Conservation (phyloP, 2,329 filamentous ascomycete genomes). For the Calonectria hongkongensis region DNA sequence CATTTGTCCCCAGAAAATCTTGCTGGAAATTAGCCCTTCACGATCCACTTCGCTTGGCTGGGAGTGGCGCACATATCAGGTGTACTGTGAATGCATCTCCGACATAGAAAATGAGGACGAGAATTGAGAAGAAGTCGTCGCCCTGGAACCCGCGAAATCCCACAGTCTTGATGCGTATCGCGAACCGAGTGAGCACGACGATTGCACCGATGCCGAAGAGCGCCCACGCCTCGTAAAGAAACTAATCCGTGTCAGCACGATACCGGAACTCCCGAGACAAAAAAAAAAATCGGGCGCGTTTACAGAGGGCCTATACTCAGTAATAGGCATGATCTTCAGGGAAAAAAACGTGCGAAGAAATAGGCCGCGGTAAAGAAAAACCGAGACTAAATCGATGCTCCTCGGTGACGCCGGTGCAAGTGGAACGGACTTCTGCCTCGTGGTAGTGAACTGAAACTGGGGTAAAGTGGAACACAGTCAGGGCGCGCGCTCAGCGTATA, state of each 20-base stretch:
- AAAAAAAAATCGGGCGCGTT: neutral
- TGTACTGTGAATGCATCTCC: conserved; percentile 61
- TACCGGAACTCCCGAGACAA: conserved; percentile 7
- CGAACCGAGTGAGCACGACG: conserved; percentile 58
- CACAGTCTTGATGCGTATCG: conserved; percentile 61
- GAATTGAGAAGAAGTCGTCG: conserved; percentile 61
- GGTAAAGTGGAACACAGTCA: conserved; percentile 7
- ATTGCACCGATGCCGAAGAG: conserved; percentile 58
- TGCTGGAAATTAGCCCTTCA: neutral
- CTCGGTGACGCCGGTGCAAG: conserved; percentile 2
- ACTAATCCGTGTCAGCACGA: conserved; percentile 41
- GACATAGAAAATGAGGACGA: conserved; percentile 59
- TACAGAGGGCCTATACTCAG: conserved; percentile 39
- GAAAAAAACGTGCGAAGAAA: neutral
- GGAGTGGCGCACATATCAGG: conserved; percentile 54
- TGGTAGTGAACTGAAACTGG: conserved; percentile 1
- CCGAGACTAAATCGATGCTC: neutral
- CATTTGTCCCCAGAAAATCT: conserved; percentile 51
- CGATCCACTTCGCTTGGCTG: neutral
- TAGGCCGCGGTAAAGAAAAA: too few relatives aligned
- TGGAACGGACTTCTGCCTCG: neutral
- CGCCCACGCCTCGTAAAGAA: conserved; percentile 57
- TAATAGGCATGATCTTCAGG: conserved; percentile 32
- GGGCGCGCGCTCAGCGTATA: conserved; percentile 5
- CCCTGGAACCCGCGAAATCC: conserved; percentile 60